Base-by-base conservation (phyloP, 2,329 filamentous ascomycete genomes). In the Chalaropsis thielavioides region DNA sequence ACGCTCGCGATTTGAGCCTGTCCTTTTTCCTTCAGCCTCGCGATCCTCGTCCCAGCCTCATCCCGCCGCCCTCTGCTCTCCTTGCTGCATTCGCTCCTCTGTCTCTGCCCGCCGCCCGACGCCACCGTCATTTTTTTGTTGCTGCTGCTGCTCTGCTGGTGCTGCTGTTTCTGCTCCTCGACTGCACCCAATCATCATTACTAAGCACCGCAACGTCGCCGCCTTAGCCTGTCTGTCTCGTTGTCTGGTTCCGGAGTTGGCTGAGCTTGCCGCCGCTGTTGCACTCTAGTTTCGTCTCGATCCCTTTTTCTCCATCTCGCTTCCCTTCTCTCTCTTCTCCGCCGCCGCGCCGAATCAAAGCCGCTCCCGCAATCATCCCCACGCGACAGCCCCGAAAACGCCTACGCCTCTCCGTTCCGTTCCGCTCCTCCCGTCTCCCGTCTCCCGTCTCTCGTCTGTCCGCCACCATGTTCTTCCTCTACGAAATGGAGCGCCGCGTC, bases 401-500 rank as follows among this genome's bases (percentile, higher is more conserved):
- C 60, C 51, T 60, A 35, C 24, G 27, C 56, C 40, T 46, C 13
- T 43, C 40, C 61, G n/a, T n/a, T n/a, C n/a, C n/a, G 46, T 3
- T n/a, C 40, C 24, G 38, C n/a, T 40, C 27, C 24, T 51, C 17
- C 10, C n/a, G 27, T 2, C 15, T 35, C 35, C 41, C 24, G 19
- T 22, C 24, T 51, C 17, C 10, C n/a, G 27, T 2, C 15, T 35
- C 35, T 31, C 46, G 22, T 22, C 46, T 6, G 24, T n/a, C 10
- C 51, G 31, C 51, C 76, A 77, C 69, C 71, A 99, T 99, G 94
- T 99, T 97, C 77, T 99, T 99, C 80, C 89, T 99, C 69, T 90
- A 96, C 77, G 92, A 96, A 74, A 87, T 97, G 76, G 91, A 96
- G 78, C 91, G 92, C 74, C 88, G 90, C 73, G 92, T 97, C 72